Base-by-base conservation (phyloP, 2,329 filamentous ascomycete genomes). In the Trichothecium roseum region DNA sequence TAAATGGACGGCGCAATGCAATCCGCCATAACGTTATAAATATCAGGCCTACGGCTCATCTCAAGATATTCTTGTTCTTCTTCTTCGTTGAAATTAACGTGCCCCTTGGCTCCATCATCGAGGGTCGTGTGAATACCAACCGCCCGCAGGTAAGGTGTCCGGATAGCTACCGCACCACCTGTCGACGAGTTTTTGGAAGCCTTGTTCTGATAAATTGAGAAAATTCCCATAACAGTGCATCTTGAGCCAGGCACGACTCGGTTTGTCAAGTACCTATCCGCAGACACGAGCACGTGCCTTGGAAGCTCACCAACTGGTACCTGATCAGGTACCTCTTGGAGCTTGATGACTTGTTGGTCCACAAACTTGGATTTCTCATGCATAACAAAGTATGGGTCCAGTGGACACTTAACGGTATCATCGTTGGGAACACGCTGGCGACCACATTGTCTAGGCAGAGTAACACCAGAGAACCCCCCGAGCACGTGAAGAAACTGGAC, bases 1-100 rank as follows among this genome's bases (percentile, higher is more conserved):
- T 95, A 98, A 51, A 98, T 98, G 1, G 91, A 95, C 0, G 91
- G 91, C 5, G 91, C 91, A 46, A 98, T 94, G 56, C 88, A 96
- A 48, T 83, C 78, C 2, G 88, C 78, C 63, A 98, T 89, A 27
- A 85, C 69, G 24, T 82, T 81, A 59, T 96, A 98, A n/a, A 98
- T 72, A 53, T 96, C 88, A 7, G 87, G 84, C 35, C 86, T 71
- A 44, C 91, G 72, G 54, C 88, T 95, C 65, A 98, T 74, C 53
- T 96, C 88, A 34, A 80, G 59, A 42, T 96, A 98, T 47, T 98
- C 89, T 56, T 96, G 89, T 60, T 98, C 91, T 50, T 98, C 91
- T 51, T 95, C 87, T 55, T 95, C 91, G 0, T 83, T 83, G 58
- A 95, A 96, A 13, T 82, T 72, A 0, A 82, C 77, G 45, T 77